Evolutionary conservation across 78 protist genomes (phyloP), one percentile per base, ranked within the genome.

Genomic region (Guillardia theta): DNA sequence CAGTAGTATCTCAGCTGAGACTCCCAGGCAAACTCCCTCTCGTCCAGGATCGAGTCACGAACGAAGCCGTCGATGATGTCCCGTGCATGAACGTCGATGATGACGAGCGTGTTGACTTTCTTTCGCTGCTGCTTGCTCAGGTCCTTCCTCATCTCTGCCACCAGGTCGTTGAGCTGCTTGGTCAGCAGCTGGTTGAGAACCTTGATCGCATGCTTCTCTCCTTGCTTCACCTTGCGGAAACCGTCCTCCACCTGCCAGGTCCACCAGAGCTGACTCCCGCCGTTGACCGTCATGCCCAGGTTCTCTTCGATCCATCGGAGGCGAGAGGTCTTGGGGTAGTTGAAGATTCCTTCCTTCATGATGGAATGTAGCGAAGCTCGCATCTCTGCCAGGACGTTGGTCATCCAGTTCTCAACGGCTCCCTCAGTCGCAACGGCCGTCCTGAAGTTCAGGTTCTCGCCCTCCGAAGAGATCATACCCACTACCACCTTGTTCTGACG

Each of bases 1-100:
- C 98, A 97, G 93, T 96, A 98, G 95, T 97, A 98, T 18, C 98
- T 92, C 93, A 97, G 96, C 95, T 98, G 99, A 22, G 96, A 92
- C 95, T 98, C 98, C 99, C 99, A 98, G 46, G 95, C 98, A 90
- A 98, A 98, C 78, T 97, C 98, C 50, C 96, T 92, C 21, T 36
- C 97, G 83, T 97, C 98, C 48, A 97, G 88, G 47, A 98, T 83
- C 4, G 97, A 94, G 92, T 98, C 98, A 33, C 98, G 95, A 48
- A 98, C 98, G 18, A 98, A 98, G 44, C 92, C 37, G 92, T 96
- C 97, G 64, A 98, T 95, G 48, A 98, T 95, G 95, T 97, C 99
- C 9, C 98, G 93, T 2, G 98, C 98, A 77, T 98, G 99, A 33
- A 98, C 98, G 47, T 98, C 98, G 58, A 98, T 90, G 95, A 98